These are phyloP conservation scores for Phytophthora litchii DNA, from an alignment of 352 stramenopile species.

Conservation along the genomic window DNA sequence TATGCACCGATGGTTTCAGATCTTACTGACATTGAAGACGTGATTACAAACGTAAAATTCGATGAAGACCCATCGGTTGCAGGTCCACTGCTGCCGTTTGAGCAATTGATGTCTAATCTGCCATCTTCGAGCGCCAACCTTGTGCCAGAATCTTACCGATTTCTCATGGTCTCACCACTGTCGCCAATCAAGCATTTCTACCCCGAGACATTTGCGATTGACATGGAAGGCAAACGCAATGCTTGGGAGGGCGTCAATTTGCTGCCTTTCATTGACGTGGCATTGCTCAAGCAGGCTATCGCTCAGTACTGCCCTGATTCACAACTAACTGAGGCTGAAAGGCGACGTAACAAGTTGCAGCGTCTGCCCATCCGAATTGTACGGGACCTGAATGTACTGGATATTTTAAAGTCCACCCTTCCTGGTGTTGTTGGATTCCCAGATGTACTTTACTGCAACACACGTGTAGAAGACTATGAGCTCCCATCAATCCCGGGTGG, in stretches of 20 bases:
- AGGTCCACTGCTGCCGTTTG: conserved; percentile 94
- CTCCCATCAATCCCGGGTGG: conserved; percentile 61
- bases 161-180: conserved; percentile 95
- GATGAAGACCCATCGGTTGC: conserved; percentile 62
- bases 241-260: conserved; percentile 99
- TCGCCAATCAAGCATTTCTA: conserved; percentile 98
- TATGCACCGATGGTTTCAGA: conserved; percentile 99
- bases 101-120: conserved; percentile 98
- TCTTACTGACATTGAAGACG: conserved; percentile 90
- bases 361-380: conserved; percentile 80
- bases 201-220: conserved; percentile 81
- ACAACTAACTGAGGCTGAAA: conserved; percentile 91
- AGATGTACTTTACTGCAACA: conserved; percentile 71
- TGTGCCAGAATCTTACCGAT: conserved; percentile 92
- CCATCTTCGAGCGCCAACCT: conserved; percentile 95
- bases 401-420: conserved; percentile 73
- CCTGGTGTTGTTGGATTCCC: conserved; percentile 66
- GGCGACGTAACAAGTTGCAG: conserved; percentile 87
- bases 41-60: conserved; percentile 82
- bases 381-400: conserved; percentile 76
- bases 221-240: conserved; percentile 93
- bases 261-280: conserved; percentile 98
- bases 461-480: conserved; percentile 58
- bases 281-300: conserved; percentile 92
- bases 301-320: conserved; percentile 89